Evolutionary conservation across 768 basidiomycete genomes (phyloP).

Genomic region (Rhizopogon salebrosus): DNA sequence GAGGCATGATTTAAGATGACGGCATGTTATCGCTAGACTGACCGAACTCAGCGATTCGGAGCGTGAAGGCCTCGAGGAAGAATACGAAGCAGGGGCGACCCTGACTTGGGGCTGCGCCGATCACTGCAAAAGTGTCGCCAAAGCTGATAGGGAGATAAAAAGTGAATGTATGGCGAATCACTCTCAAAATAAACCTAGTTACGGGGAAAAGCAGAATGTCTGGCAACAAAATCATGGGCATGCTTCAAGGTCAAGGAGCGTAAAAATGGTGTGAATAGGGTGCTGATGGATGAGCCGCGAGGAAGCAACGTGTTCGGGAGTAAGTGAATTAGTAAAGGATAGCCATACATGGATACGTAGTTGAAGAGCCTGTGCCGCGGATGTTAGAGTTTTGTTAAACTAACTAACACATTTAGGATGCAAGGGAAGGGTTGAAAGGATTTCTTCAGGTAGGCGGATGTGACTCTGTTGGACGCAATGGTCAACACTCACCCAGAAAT

Average conservation of each 20-base stretch:
- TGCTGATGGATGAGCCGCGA: constrained; percentile 24
- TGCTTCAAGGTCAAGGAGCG: constrained; percentile 18
- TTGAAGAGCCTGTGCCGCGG: background rate
- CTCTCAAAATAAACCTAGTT: constrained; percentile 33
- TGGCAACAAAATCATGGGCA: constrained; percentile 13
- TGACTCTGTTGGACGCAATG: background rate
- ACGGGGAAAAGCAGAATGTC: constrained; percentile 24
- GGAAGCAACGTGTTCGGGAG: constrained; percentile 30
- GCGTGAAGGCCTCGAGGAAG: constrained; percentile 31
- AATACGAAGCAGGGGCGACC: constrained; percentile 23
- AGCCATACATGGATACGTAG: background rate
- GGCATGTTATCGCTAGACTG: constrained; percentile 23
- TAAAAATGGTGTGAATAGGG: constrained; percentile 29
- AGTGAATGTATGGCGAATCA: constrained; percentile 21
- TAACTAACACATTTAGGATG: background rate
- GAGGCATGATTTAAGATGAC: constrained; percentile 25
- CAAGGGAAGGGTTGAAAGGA: background rate
- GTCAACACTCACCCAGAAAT: background rate
- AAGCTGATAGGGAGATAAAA: constrained; percentile 1
- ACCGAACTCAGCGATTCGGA: constrained; percentile 30
- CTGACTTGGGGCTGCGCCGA: constrained; percentile 10
- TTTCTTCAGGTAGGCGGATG: background rate
- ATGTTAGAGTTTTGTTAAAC: background rate
- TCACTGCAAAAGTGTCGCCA: background rate
- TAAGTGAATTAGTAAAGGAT: constrained; percentile 23